Base-by-base conservation (phyloP, 345 rosid species). In the Brassica rapa region DNA sequence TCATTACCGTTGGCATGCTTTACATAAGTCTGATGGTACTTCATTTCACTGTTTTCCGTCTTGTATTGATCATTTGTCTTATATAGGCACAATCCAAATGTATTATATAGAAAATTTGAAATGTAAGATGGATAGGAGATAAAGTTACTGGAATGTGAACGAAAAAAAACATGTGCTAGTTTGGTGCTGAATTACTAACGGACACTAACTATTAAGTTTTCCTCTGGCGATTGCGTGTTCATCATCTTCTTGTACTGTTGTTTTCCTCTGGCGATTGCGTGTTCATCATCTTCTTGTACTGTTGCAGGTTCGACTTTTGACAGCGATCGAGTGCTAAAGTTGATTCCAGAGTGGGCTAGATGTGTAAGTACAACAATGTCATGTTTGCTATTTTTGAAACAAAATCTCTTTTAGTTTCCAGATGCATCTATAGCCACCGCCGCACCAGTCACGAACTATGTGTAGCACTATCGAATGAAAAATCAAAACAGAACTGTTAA, bases 291-390 rank as follows among this genome's bases (percentile, higher is more conserved):
- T 77, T 39, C 30, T 62, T 66, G 43, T 59, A 56, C 73, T 77
- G 39, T 84, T 76, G 83, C 87, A 89, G 98, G 84, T 69, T 70
- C 84, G 71, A 86, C 86, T 71, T 82, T 86, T 66, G 91, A 85
- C 62, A 75, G 81, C 75, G 94, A 89, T 80, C 83, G 66, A 78
- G 88, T 90, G 78, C 83, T 90, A 72, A 86, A 70, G 79, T 76
- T 94, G 85, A 89, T 87, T 29, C 85, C 90, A 71, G 91, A 90
- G 82, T 94, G 98, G 98, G 88, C 86, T 72, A 83, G 80, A 85
- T 88, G 76, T 80, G 98, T 94, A 90, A 90, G 98, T 85, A 74
- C n/a, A 6, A 46, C 23, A 49, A 19, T 1, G 37, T 16, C 30
- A 24, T 73, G 37, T 62, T 66, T 66, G 32, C 74, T 67, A 72